Evolutionary conservation across 441 rosid species (phyloP).

Genomic region (Gossypium davidsonii): DNA sequence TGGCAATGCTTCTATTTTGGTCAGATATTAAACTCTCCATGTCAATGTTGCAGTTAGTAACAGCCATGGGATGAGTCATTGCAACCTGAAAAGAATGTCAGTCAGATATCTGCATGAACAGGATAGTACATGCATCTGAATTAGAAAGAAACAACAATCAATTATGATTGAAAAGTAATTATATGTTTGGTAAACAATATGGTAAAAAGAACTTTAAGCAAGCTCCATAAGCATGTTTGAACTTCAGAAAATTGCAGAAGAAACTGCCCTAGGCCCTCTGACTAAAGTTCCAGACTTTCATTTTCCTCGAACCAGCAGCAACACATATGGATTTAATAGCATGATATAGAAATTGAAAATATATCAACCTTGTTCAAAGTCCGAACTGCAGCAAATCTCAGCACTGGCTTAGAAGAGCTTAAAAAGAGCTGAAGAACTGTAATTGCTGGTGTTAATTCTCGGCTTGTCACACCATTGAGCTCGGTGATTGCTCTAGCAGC

Average conservation of each 20-base stretch:
- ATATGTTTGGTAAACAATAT: background rate
- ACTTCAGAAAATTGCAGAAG: background rate
- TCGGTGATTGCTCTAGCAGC: slow-evolving; percentile 98
- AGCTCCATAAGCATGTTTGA: background rate
- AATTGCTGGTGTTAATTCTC: slow-evolving; percentile 95
- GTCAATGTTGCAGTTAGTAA: slow-evolving; percentile 95
- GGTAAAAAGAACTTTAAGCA: background rate
- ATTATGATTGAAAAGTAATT: background rate
- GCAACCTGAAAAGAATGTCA: slow-evolving; percentile 62
- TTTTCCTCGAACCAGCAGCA: background rate
- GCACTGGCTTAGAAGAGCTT: slow-evolving; percentile 89
- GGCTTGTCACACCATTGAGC: slow-evolving; percentile 81
- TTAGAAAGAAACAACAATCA: background rate
- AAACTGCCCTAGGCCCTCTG: background rate
- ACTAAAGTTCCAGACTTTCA: background rate
- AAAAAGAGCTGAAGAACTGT: slow-evolving; percentile 94
- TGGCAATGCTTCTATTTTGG: slow-evolving; percentile 95
- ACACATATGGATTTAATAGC: background rate
- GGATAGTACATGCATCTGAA: background rate
- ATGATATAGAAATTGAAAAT: slow-evolving; percentile 1
- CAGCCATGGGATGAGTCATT: slow-evolving; percentile 98
- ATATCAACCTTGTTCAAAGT: slow-evolving; percentile 81
- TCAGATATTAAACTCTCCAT: slow-evolving; percentile 98
- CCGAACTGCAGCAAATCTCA: slow-evolving; percentile 98
- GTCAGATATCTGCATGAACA: slow-evolving; percentile 21